A percentile compares a stretch with the other conserved stretches of the same genome.
phyloP scores from a whole-genome alignment of 768 basidiomycete genomes.

The Phanerochaete carnosa region DNA sequence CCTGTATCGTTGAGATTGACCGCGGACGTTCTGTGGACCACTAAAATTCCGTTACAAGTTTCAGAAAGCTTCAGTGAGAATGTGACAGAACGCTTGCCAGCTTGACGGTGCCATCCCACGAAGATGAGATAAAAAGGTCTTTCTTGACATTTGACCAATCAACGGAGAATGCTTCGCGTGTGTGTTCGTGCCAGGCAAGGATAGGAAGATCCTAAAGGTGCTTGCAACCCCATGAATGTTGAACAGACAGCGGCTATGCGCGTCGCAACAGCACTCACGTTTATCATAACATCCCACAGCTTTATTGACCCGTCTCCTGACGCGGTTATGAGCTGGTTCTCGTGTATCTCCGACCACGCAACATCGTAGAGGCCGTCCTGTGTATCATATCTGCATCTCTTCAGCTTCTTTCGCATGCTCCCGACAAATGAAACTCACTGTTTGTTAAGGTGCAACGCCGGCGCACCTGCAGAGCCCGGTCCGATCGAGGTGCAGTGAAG shows the following conservation, averaged over 20 bases:
- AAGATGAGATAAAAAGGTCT: constrained; percentile 80
- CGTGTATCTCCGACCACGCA: constrained; percentile 94
- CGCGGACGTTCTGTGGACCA: constrained; percentile 83
- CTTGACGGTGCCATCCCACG: constrained; percentile 92
- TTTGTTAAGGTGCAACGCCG: constrained; percentile 57
- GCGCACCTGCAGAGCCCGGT: constrained; percentile 42
- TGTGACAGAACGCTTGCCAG: constrained; percentile 50
- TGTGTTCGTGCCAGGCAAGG: constrained; percentile 91
- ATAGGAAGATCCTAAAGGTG: constrained; percentile 77
- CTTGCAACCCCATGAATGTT: constrained; percentile 30
- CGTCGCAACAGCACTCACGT: constrained; percentile 43
- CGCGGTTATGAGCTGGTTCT: constrained; percentile 87
- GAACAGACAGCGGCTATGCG: constrained; percentile 2
- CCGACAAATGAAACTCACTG: constrained; percentile 44
- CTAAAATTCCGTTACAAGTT: constrained; percentile 35
- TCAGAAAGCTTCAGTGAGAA: background rate
- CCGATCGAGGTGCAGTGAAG: constrained; percentile 61
- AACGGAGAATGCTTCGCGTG: constrained; percentile 86
- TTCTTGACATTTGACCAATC: constrained; percentile 96
- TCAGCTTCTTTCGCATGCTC: constrained; percentile 17
- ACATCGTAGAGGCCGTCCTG: constrained; percentile 89
- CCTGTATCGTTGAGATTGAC: constrained; percentile 79
- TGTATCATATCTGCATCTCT: constrained; percentile 73
- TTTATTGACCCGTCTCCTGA: constrained; percentile 90
- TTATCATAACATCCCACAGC: constrained; percentile 86